Percentiles rank a stretch among this genome's conserved stretches.
Conservation (phyloP, 805 yeast species). For the Lipomyces anomalus region DNA sequence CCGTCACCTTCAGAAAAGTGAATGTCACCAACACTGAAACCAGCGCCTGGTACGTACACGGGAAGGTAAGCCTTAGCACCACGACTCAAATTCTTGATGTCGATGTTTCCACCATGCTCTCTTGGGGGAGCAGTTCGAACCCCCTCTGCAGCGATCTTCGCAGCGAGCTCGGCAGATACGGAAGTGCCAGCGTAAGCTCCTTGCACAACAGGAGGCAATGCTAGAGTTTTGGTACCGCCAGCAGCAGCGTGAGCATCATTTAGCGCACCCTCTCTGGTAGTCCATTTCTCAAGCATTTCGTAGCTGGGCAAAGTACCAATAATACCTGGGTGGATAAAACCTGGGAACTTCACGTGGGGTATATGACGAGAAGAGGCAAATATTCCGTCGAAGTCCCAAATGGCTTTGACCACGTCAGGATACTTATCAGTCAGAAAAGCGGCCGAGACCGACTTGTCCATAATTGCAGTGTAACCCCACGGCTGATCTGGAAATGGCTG, state of each 20-base stretch:
- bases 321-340: conserved; percentile 48
- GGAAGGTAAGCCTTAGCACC: conserved; percentile 48
- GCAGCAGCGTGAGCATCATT: conserved; percentile 31
- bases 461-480: conserved; percentile 52
- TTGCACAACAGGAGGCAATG: conserved; percentile 38
- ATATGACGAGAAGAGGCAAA: conserved; percentile 46
- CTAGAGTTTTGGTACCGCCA: conserved; percentile 33
- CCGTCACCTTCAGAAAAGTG: conserved; percentile 54
- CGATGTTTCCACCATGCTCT: conserved; percentile 52
- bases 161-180: conserved; percentile 34
- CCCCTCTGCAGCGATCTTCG: conserved; percentile 38
- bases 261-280: conserved; percentile 38
- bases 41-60: conserved; percentile 44
- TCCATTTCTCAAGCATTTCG: conserved; percentile 43
- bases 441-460: conserved; percentile 45
- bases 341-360: conserved; percentile 47
- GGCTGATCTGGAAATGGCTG: conserved; percentile 50
- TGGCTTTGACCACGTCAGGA: conserved; percentile 49
- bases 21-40: conserved; percentile 45
- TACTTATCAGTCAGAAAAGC: conserved; percentile 46
- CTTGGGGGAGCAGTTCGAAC: conserved; percentile 45
- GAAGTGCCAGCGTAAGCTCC: conserved; percentile 40
- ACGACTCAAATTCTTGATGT: conserved; percentile 44
- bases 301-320: conserved; percentile 46
- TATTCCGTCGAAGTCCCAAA: conserved; percentile 49